Conservation (phyloP, 768 basidiomycete species). For the Lepiota venenata region DNA sequence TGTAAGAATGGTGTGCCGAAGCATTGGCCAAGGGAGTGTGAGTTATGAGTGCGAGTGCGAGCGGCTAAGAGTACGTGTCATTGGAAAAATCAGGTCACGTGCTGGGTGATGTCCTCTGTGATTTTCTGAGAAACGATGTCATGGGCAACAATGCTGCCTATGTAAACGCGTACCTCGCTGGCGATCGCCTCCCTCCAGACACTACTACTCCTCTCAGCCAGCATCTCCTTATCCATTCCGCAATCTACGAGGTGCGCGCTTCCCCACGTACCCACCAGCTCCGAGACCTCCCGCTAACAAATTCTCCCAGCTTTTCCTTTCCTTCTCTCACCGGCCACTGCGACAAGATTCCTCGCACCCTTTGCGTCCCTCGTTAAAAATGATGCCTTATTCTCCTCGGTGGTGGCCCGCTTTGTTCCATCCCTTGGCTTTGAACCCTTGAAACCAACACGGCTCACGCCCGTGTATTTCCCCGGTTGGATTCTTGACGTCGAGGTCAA, state of each 20-base stretch:
- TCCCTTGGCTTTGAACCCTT: slow-evolving; percentile 33
- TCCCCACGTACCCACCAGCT: neutral
- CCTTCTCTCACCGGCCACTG: slow-evolving; percentile 40
- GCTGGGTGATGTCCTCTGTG: neutral
- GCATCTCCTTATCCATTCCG: slow-evolving; percentile 25
- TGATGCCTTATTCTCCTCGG: slow-evolving; percentile 23
- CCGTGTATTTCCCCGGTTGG: slow-evolving; percentile 66
- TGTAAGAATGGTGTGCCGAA: slow-evolving; percentile 30
- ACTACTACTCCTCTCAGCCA: slow-evolving; percentile 1
- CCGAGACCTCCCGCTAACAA: neutral
- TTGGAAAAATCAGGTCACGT: neutral
- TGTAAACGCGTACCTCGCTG: slow-evolving; percentile 8
- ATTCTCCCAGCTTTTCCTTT: slow-evolving; percentile 47
- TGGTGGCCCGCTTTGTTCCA: slow-evolving; percentile 34
- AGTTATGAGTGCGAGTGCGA: slow-evolving; percentile 10
- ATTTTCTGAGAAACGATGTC: no score
- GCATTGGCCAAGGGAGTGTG: slow-evolving; percentile 25
- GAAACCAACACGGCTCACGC: slow-evolving; percentile 42
- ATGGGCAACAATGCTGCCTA: slow-evolving; percentile 9
- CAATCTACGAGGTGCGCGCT: slow-evolving; percentile 34
- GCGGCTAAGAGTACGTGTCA: slow-evolving; percentile 27
- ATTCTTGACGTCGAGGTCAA: slow-evolving; percentile 52
- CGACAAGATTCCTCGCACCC: slow-evolving; percentile 35
- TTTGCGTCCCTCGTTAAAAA: slow-evolving; percentile 24
- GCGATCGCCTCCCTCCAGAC: neutral